Evolutionary conservation across 225 moss, liverwort and hornwort genomes (phyloP), one percentile per base, ranked within the genome.

Genomic region (Pseudisothecium myosuroides): DNA sequence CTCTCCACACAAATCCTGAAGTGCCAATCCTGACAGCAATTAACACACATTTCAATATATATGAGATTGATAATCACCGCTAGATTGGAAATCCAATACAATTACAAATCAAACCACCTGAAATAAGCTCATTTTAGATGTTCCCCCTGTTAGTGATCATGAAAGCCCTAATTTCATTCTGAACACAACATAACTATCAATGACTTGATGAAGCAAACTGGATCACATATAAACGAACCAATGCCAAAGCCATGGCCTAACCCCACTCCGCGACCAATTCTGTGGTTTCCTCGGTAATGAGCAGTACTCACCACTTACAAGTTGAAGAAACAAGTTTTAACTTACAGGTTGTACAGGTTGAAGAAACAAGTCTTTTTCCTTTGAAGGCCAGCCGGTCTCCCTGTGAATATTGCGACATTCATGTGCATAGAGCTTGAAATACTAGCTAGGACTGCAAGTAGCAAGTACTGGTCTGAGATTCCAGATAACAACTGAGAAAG

Each of bases 241-340:
- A 93, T 89, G 87, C 94, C 94, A 86, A 95, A 95, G 90, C 94
- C 94, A 92, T 95, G 93, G 88, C 94, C 94, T n/a, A 95, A 41
- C 83, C 94, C 94, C 87, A 95, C 94, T 90, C 94, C 94, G 78
- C 94, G 93, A 71, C 94, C 93, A 75, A 95, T 92, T n/a, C n/a
- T n/a, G n/a, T n/a, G n/a, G n/a, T n/a, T n/a, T n/a, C n/a, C n/a
- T n/a, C n/a, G n/a, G n/a, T n/a, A n/a, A n/a, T n/a, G n/a, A n/a
- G n/a, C n/a, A n/a, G n/a, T n/a, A n/a, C n/a, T n/a, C n/a, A n/a
- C n/a, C n/a, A n/a, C n/a, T n/a, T n/a, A n/a, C n/a, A n/a, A n/a
- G n/a, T n/a, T n/a, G n/a, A n/a, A n/a, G n/a, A n/a, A n/a, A n/a
- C n/a, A n/a, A n/a, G n/a, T n/a, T n/a, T n/a, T n/a, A n/a, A n/a